These are phyloP conservation scores for Maudiozyma turicensis DNA, from an alignment of 805 yeast species.

Conservation along the genomic window DNA sequence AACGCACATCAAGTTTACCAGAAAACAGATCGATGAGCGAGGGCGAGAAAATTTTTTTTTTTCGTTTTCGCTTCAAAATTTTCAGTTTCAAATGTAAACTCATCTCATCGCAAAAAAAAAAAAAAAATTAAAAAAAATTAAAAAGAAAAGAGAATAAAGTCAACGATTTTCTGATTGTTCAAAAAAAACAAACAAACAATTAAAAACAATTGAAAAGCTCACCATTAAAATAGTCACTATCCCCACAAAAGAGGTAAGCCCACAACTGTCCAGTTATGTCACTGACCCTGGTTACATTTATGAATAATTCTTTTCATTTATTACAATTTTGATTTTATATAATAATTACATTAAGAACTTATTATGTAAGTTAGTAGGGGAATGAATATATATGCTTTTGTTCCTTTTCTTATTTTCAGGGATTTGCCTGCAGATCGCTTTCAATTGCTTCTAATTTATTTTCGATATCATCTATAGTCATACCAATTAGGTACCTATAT, in stretches of 20 bases:
- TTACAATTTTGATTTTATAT: too few species aligned
- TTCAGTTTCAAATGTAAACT: background rate
- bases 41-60: background rate
- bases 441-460: conserved; percentile 75
- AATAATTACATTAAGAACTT: too few species aligned
- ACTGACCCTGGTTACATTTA: too few species aligned
- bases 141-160: background rate
- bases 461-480: conserved; percentile 70
- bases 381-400: background rate
- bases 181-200: too few species aligned
- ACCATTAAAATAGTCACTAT: too few species aligned
- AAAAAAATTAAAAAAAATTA: background rate
- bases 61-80: background rate
- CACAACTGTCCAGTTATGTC: too few species aligned
- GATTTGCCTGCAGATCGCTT: conserved; percentile 26
- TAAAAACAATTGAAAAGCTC: too few species aligned
- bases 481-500: conserved; percentile 71
- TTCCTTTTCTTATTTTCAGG: background rate
- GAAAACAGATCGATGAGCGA: background rate
- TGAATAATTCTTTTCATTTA: too few species aligned
- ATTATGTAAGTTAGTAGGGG: background rate
- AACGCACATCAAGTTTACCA: background rate
- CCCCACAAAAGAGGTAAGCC: too few species aligned
- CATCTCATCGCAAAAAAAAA: conserved; percentile 1
- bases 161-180: too few species aligned